Evolutionary conservation across 306 rosid species (phyloP).

Genomic region (Urtica urens): DNA sequence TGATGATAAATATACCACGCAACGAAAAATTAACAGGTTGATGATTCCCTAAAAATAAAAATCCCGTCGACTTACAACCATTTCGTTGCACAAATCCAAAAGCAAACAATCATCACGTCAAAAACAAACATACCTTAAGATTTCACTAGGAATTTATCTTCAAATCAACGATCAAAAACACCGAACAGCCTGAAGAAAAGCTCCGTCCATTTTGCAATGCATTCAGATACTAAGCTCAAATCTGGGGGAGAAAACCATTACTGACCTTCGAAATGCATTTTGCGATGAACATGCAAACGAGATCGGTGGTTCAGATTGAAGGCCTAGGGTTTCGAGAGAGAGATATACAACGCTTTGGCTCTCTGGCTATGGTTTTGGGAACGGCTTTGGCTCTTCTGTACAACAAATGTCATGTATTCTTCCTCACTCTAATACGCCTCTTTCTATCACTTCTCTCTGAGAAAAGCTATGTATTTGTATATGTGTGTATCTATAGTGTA

Average conservation of each 20-base stretch:
- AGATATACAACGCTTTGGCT: background rate
- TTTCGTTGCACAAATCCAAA: too few species aligned
- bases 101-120: too few species aligned
- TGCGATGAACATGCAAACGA: constrained; percentile 15
- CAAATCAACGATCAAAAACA: too few species aligned
- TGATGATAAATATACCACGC: too few species aligned
- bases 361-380: constrained; percentile 15
- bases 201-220: too few species aligned
- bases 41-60: too few species aligned
- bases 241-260: constrained; percentile 12
- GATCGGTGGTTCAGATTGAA: background rate
- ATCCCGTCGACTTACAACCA: too few species aligned
- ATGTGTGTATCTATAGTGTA: background rate
- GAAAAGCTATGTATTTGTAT: background rate
- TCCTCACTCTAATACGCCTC: constrained; percentile 25
- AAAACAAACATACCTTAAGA: too few species aligned
- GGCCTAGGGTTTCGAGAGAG: constrained; percentile 29
- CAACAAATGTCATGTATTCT: constrained; percentile 25
- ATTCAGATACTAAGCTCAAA: too few species aligned
- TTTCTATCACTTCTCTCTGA: constrained; percentile 51
- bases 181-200: too few species aligned
- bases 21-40: too few species aligned
- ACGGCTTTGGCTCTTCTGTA: constrained; percentile 3
- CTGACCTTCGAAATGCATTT: constrained; percentile 19
- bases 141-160: too few species aligned